Evolutionary conservation across 2,329 filamentous ascomycete species (phyloP).

Genomic region (Bipolaris gigantea): DNA sequence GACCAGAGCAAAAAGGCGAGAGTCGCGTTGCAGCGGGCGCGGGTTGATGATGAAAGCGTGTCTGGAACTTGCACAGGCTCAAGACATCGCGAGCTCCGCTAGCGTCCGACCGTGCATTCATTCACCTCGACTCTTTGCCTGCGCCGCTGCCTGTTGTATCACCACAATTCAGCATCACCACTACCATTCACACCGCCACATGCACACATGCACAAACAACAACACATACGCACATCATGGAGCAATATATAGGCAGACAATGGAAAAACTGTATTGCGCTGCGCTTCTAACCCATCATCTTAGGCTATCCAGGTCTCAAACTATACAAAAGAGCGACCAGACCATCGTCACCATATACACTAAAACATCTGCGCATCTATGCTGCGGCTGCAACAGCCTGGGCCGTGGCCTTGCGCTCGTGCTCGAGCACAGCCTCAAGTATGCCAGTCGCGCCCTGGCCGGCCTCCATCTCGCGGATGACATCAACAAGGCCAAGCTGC

Average conservation of each 20-base stretch:
- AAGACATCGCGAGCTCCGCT: constrained; percentile 9
- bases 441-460: constrained; percentile 49
- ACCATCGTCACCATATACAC: constrained; percentile 9
- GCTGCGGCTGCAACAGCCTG: constrained; percentile 50
- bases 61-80: constrained; percentile 14
- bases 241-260: background rate
- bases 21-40: constrained; percentile 15
- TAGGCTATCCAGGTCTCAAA: constrained; percentile 29
- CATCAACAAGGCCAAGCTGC: constrained; percentile 74
- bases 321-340: constrained; percentile 35
- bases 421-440: constrained; percentile 53
- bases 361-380: constrained; percentile 10
- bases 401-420: constrained; percentile 49
- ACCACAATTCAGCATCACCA: background rate
- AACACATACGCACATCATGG: background rate
- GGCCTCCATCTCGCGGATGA: constrained; percentile 56
- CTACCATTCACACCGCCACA: background rate
- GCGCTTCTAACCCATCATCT: constrained; percentile 1
- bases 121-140: background rate
- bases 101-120: constrained; percentile 7
- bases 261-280: constrained; percentile 5
- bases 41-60: constrained; percentile 15
- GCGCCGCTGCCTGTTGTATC: background rate
- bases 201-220: background rate
- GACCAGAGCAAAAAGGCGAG: background rate